Base-by-base conservation (phyloP, 2,329 filamentous ascomycete genomes). In the Emergomyces orientalis region DNA sequence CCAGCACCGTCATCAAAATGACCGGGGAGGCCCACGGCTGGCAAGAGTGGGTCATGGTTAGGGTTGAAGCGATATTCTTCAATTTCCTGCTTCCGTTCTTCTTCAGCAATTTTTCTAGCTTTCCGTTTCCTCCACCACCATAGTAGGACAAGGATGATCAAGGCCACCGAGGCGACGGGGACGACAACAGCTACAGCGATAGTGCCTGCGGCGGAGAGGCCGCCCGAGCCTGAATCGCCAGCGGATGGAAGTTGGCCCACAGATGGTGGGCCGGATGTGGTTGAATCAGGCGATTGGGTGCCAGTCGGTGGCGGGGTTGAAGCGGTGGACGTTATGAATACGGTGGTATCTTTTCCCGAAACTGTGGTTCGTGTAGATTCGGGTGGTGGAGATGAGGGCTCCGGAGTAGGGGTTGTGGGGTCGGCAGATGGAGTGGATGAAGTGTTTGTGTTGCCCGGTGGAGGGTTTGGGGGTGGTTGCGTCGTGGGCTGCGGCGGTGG, bases 1-100 rank as follows among this genome's bases (percentile, higher is more conserved):
- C 93, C 86, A 69, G 86, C 86, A 51, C 82, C 78, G 61, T 82
- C 82, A 9, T 71, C 75, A 59, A 78, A 78, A 49, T 74, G 75
- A 39, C 72, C 75, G 9, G 70, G 80, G 60, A 81, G 77, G 32
- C 77, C 79, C 19, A 84, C 79, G 11, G 81, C 80, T 8, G 86
- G 86, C 14, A 96, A 81, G 0, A 89, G 91, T 0, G 92, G 91
- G 72, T 97, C 92, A 64, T 91, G 88, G 76, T 97, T 97, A n/a
- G 94, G 94, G 75, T 97, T 97, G 80, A 92, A 97, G 39, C 89
- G 88, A 74, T 97, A 97, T 73, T 97, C 94, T 74, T 97, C 93
- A 13, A 97, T 91, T 76, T 99, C 94, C 78, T 97, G 97, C 66
- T 92, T 86, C 59, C 94, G 86, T 70, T 92, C 86, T 73, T 97